A percentile compares a stretch with the other conserved stretches of the same genome.
Evolutionary conservation across 331 rosid genomes (phyloP).

Genomic region (Erythrophleum ivorense): DNA sequence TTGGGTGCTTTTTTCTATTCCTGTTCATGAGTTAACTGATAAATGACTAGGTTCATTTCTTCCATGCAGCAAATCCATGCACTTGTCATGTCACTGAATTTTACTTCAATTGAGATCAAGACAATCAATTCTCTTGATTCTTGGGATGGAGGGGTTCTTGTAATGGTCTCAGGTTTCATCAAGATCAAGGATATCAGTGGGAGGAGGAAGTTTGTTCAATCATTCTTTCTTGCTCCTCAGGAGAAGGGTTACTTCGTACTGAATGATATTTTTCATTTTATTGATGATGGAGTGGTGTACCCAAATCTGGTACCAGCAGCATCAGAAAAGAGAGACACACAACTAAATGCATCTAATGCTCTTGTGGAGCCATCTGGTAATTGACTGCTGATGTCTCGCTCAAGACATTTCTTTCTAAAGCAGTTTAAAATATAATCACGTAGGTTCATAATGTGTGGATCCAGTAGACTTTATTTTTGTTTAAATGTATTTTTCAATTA

Average conservation of each 20-base stretch:
- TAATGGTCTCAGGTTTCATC: conserved; percentile 71
- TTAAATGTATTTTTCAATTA: not conserved
- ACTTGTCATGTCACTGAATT: conserved; percentile 60
- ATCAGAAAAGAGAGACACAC: conserved; percentile 65
- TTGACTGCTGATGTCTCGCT: not conserved
- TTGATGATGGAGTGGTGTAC: conserved; percentile 56
- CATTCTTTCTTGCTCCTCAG: conserved; percentile 79
- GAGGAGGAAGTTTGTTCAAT: conserved; percentile 69
- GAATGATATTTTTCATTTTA: conserved; percentile 70
- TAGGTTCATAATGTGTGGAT: not conserved
- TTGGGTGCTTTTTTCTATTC: not conserved
- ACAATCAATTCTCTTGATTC: conserved; percentile 73
- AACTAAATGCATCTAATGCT: conserved; percentile 58
- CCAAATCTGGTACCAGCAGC: conserved; percentile 51
- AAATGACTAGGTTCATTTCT: conserved; percentile 12
- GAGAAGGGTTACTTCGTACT: conserved; percentile 74
- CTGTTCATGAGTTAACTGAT: conserved; percentile 1
- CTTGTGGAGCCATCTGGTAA: conserved; percentile 76
- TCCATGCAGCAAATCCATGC: conserved; percentile 64
- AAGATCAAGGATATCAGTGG: conserved; percentile 57
- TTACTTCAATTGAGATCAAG: conserved; percentile 66
- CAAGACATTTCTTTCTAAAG: conserved; percentile 3
- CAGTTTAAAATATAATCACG: not conserved
- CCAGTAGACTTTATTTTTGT: not conserved
- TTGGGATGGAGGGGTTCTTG: conserved; percentile 68